Conservation (phyloP, 768 basidiomycete species). For the Collybia sordida region DNA sequence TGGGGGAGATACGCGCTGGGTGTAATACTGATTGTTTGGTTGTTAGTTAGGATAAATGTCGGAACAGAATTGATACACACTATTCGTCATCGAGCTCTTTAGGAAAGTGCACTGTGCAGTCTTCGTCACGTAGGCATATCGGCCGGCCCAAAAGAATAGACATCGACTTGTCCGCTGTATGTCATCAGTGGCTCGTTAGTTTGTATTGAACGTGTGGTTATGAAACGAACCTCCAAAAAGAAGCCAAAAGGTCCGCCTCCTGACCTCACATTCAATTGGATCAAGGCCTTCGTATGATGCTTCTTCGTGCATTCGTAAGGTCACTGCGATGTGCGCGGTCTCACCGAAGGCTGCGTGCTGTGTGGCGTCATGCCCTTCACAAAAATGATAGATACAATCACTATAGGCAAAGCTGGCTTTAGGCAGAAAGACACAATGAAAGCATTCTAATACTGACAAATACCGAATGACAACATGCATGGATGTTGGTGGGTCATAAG, state of each 20-base stretch:
- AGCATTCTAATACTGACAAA: constrained; percentile 54
- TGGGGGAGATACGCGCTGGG: constrained; percentile 80
- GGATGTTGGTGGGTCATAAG: constrained; percentile 82
- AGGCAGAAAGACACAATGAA: not conserved
- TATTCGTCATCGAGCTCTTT: constrained; percentile 89
- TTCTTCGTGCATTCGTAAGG: constrained; percentile 85
- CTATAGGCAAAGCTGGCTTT: constrained; percentile 32
- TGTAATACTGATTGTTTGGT: constrained; percentile 61
- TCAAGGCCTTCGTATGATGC: constrained; percentile 78
- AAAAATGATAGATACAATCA: constrained; percentile 85
- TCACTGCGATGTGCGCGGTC: constrained; percentile 80
- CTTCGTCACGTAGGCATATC: constrained; percentile 85
- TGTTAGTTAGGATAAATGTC: constrained; percentile 26
- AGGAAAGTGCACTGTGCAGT: constrained; percentile 87
- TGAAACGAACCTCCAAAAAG: constrained; percentile 73
- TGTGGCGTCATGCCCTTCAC: constrained; percentile 84
- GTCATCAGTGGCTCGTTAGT: constrained; percentile 4
- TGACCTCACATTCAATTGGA: constrained; percentile 84
- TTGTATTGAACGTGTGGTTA: too few species aligned
- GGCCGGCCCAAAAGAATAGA: constrained; percentile 82
- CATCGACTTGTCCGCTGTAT: constrained; percentile 84
- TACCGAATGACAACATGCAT: constrained; percentile 88
- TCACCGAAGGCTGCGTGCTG: constrained; percentile 88
- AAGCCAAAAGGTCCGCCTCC: constrained; percentile 87
- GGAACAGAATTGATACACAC: constrained; percentile 47